Evolutionary conservation across 1,284 basidiomycete genomes (phyloP).

Genomic region (Sutorius eximius): DNA sequence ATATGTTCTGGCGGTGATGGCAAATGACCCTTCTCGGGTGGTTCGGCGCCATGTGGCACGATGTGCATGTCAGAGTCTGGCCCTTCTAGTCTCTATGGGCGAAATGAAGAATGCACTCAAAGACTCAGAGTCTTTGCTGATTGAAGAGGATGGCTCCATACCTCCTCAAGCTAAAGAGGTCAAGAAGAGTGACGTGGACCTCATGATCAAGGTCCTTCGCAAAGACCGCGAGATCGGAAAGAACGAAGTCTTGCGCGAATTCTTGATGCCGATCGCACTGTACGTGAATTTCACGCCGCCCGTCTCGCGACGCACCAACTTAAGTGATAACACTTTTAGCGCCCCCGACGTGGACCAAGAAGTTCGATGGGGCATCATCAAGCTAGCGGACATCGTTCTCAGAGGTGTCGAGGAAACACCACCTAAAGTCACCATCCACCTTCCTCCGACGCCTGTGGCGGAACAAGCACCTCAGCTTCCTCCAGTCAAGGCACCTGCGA

Average conservation of each 20-base stretch:
- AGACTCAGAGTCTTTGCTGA: constrained; percentile 72
- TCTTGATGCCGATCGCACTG: constrained; percentile 79
- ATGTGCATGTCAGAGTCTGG: constrained; percentile 83
- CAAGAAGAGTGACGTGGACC: constrained; percentile 78
- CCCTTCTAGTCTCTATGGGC: constrained; percentile 85
- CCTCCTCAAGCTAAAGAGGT: constrained; percentile 71
- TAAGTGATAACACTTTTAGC: constrained; percentile 39
- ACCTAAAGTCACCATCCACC: constrained; percentile 85
- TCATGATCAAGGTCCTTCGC: constrained; percentile 77
- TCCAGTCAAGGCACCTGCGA: constrained; percentile 41
- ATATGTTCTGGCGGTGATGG: constrained; percentile 90
- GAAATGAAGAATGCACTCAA: constrained; percentile 80
- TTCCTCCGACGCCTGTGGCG: constrained; percentile 73
- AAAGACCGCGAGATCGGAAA: constrained; percentile 86
- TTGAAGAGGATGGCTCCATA: constrained; percentile 81
- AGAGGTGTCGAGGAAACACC: constrained; percentile 78
- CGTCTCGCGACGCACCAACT: constrained; percentile 1
- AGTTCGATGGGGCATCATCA: constrained; percentile 88
- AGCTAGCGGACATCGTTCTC: constrained; percentile 89
- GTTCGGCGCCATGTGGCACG: constrained; percentile 87
- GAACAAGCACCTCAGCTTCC: constrained; percentile 60
- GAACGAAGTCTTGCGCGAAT: constrained; percentile 77
- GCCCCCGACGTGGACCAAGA: constrained; percentile 78
- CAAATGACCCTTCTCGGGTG: constrained; percentile 79
- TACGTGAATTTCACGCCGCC: constrained; percentile 42